phyloP scores from a whole-genome alignment of 805 yeast genomes.

The Hermanozyma aechmeae region DNA sequence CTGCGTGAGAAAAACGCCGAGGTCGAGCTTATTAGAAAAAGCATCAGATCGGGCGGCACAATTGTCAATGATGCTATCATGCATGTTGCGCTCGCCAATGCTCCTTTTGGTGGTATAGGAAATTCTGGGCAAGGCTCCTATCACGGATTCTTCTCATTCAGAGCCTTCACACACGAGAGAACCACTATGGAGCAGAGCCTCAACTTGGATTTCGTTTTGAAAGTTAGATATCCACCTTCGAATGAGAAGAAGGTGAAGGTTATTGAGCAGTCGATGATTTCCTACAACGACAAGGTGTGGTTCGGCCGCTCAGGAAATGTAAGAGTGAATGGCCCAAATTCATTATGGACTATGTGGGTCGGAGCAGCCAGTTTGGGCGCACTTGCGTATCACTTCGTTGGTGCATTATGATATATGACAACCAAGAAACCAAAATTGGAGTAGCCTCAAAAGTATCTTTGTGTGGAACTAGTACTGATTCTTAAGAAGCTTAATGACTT shows the following conservation, averaged over 20 bases:
- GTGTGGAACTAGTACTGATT: too few relatives aligned
- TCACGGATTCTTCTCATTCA: slow-evolving; percentile 60
- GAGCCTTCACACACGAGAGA: slow-evolving; percentile 69
- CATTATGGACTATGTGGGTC: slow-evolving; percentile 22
- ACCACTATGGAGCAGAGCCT: slow-evolving; percentile 55
- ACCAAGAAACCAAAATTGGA: not conserved
- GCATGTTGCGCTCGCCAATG: slow-evolving; percentile 56
- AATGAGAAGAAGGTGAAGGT: slow-evolving; percentile 22
- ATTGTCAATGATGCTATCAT: slow-evolving; percentile 62
- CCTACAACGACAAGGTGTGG: slow-evolving; percentile 27
- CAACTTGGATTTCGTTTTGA: slow-evolving; percentile 50
- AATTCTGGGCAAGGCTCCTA: slow-evolving; percentile 74
- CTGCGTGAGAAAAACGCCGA: slow-evolving; percentile 37
- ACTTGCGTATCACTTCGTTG: slow-evolving; percentile 10
- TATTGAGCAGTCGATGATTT: slow-evolving; percentile 17
- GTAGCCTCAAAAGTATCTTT: too few relatives aligned
- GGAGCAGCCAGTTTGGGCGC: slow-evolving; percentile 21
- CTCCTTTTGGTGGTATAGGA: slow-evolving; percentile 93
- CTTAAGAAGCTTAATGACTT: too few relatives aligned
- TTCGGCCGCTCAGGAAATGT: slow-evolving; percentile 30
- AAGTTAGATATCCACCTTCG: slow-evolving; percentile 63
- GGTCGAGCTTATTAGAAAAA: slow-evolving; percentile 31
- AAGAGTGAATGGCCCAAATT: slow-evolving; percentile 20
- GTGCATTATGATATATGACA: not conserved
- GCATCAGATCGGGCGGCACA: slow-evolving; percentile 65